Conservation (phyloP, 495 filamentous ascomycete genomes). For the Neurospora terricola region DNA sequence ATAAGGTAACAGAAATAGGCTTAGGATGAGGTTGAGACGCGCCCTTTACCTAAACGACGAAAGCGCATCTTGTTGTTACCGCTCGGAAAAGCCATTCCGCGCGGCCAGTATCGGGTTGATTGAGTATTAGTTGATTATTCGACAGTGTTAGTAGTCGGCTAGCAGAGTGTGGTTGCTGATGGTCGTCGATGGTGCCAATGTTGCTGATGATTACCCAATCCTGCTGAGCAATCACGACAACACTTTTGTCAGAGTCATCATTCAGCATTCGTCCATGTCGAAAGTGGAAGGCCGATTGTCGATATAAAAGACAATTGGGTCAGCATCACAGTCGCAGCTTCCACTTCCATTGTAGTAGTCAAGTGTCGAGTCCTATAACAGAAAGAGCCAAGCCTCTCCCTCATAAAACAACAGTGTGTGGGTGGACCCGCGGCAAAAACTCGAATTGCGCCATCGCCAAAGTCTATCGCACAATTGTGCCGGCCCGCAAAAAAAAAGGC, state of each 20-base stretch:
- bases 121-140: neutral
- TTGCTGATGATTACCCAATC: neutral
- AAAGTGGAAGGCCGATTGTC: neutral
- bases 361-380: neutral
- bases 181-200: neutral
- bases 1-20: neutral
- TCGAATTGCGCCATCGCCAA: constrained; percentile 12
- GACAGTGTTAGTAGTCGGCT: too few relatives aligned
- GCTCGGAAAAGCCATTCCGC: neutral
- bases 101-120: neutral
- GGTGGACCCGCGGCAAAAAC: constrained; percentile 1
- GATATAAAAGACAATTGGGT: neutral
- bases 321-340: neutral
- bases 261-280: neutral
- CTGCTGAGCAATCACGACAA: constrained; percentile 9
- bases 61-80: neutral
- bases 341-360: neutral
- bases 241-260: neutral
- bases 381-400: neutral
- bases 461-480: constrained; percentile 6
- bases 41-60: neutral
- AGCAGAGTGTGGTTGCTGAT: too few relatives aligned
- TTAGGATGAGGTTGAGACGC: neutral
- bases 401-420: neutral
- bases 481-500: neutral